phyloP scores from a whole-genome alignment of 257 asterid genomes.

The Primulina tabacum region DNA sequence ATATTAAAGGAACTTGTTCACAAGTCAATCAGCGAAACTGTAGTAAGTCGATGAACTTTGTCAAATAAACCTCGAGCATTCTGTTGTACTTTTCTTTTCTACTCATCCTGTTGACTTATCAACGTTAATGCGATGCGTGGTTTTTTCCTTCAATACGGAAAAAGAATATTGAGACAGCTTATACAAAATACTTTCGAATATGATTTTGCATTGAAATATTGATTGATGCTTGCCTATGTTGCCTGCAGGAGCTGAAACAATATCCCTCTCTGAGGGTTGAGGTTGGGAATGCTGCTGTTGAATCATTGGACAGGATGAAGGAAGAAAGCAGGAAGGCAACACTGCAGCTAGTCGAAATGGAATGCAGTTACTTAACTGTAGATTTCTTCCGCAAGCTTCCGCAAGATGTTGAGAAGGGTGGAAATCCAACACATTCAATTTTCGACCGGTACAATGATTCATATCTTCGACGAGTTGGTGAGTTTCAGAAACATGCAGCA shows the following conservation, averaged over 20 bases:
- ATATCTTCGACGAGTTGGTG: slow-evolving; percentile 70
- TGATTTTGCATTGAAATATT: background rate
- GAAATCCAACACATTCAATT: slow-evolving; percentile 73
- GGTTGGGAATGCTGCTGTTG: slow-evolving; percentile 61
- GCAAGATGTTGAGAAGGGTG: slow-evolving; percentile 81
- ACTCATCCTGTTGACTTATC: background rate
- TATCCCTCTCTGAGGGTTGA: slow-evolving; percentile 74
- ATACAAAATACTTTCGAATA: slow-evolving; percentile 2
- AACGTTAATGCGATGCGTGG: too few relatives aligned
- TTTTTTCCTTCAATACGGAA: too few relatives aligned
- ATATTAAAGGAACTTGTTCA: slow-evolving; percentile 66
- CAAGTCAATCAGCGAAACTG: slow-evolving; percentile 62
- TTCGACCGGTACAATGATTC: slow-evolving; percentile 70
- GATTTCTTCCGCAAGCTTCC: slow-evolving; percentile 90
- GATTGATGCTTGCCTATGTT: slow-evolving; percentile 1
- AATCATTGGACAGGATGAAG: slow-evolving; percentile 66
- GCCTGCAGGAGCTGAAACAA: slow-evolving; percentile 67
- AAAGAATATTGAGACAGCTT: too few relatives aligned
- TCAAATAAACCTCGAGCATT: background rate
- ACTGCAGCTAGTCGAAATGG: slow-evolving; percentile 81
- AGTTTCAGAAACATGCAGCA: slow-evolving; percentile 15
- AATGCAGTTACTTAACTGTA: slow-evolving; percentile 65
- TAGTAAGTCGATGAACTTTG: slow-evolving; percentile 28
- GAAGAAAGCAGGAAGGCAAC: slow-evolving; percentile 76
- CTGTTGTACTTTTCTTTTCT: background rate